These are phyloP conservation scores for Laburnicola sp. DNA, from an alignment of 2,329 filamentous ascomycete species.

Conservation along the genomic window DNA sequence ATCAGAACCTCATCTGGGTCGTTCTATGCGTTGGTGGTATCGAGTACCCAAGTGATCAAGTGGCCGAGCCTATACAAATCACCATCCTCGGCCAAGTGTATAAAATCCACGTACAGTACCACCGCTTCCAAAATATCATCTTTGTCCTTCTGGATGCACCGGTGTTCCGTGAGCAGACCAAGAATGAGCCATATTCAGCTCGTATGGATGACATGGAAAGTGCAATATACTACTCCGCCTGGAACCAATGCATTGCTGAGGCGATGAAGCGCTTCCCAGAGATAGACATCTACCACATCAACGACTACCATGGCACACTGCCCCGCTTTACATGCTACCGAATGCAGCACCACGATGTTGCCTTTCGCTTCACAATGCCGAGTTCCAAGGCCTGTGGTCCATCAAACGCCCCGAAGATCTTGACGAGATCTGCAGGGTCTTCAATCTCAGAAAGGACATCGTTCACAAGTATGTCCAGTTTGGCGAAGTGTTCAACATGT, in stretches of 20 bases:
- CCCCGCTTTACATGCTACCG: conserved; percentile 67
- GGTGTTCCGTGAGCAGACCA: conserved; percentile 66
- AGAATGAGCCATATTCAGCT: conserved; percentile 65
- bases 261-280: conserved; percentile 63
- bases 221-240: conserved; percentile 70
- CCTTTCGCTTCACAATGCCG: conserved; percentile 68
- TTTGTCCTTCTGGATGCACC: conserved; percentile 69
- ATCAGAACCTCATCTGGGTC: conserved; percentile 65
- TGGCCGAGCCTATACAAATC: conserved; percentile 64
- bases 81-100: conserved; percentile 64
- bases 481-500: conserved; percentile 69
- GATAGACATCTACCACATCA: conserved; percentile 67
- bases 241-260: conserved; percentile 71
- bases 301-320: conserved; percentile 64
- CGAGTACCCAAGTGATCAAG: conserved; percentile 63
- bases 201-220: conserved; percentile 71
- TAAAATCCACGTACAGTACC: conserved; percentile 66
- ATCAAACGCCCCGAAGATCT: conserved; percentile 65
- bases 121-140: conserved; percentile 66
- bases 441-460: conserved; percentile 61
- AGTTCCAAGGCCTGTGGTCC: conserved; percentile 70
- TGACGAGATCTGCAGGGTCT: conserved; percentile 66
- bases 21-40: conserved; percentile 61
- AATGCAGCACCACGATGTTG: conserved; percentile 64
- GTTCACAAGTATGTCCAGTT: conserved; percentile 67